Conservation (phyloP, 805 yeast species). For the Hanseniaspora mollemarum region DNA sequence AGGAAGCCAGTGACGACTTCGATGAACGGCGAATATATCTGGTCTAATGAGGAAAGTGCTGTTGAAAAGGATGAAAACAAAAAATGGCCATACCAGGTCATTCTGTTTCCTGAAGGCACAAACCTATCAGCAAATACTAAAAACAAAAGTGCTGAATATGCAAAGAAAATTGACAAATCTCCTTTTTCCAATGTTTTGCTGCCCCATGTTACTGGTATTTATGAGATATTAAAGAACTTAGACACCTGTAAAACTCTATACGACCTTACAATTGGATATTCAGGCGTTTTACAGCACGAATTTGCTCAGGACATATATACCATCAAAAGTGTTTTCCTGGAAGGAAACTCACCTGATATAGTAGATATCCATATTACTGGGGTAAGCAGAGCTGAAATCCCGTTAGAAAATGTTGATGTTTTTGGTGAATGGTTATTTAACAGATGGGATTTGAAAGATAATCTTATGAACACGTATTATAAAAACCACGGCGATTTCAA, state of each 20-base stretch:
- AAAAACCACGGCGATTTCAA: slow-evolving; percentile 44
- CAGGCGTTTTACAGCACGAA: slow-evolving; percentile 50
- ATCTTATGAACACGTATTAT: slow-evolving; percentile 45
- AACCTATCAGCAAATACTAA: slow-evolving; percentile 61
- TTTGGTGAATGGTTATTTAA: slow-evolving; percentile 68
- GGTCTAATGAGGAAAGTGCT: slow-evolving; percentile 19
- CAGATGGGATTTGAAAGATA: slow-evolving; percentile 72
- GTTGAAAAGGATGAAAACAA: slow-evolving; percentile 24
- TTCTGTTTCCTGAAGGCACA: slow-evolving; percentile 92
- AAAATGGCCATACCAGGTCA: slow-evolving; percentile 51
- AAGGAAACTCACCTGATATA: slow-evolving; percentile 58
- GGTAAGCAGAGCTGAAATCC: slow-evolving; percentile 49
- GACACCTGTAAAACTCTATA: slow-evolving; percentile 49
- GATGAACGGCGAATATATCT: slow-evolving; percentile 24
- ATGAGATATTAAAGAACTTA: slow-evolving; percentile 50
- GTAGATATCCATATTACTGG: slow-evolving; percentile 58
- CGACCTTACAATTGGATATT: slow-evolving; percentile 75
- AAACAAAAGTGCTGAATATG: slow-evolving; percentile 45
- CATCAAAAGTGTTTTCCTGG: slow-evolving; percentile 48
- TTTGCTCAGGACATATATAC: slow-evolving; percentile 72
- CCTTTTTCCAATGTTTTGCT: slow-evolving; percentile 53
- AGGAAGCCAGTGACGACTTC: slow-evolving; percentile 22
- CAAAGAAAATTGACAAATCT: slow-evolving; percentile 39
- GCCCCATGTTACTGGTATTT: slow-evolving; percentile 77
- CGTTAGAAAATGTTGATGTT: slow-evolving; percentile 40